phyloP scores from a whole-genome alignment of 208 protist species.

The Acanthamoeba castellanii region DNA sequence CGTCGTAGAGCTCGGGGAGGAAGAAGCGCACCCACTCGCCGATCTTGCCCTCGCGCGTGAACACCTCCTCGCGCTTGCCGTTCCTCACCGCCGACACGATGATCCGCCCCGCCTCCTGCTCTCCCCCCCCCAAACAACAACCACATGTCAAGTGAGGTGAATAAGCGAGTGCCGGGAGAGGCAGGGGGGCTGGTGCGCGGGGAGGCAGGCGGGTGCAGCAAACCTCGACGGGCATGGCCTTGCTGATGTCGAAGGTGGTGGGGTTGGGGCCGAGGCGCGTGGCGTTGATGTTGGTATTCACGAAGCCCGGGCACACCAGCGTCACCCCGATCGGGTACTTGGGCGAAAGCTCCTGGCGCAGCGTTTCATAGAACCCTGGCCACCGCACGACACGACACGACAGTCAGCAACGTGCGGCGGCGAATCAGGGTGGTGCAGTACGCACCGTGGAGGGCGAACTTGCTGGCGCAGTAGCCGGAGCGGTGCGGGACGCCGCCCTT shows the following conservation, averaged over 20 bases:
- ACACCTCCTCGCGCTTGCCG: slow-evolving; percentile 23
- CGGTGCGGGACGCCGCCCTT: slow-evolving; percentile 19
- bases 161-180: too few relatives aligned
- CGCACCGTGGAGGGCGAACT: slow-evolving; percentile 54
- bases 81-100: slow-evolving; percentile 10
- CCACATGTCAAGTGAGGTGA: too few relatives aligned
- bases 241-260: slow-evolving; percentile 1
- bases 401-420: too few relatives aligned
- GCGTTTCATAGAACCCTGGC: slow-evolving; percentile 17
- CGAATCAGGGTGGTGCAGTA: not conserved
- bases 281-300: slow-evolving; percentile 66
- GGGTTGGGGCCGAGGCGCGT: slow-evolving; percentile 8
- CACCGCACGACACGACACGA: too few relatives aligned
- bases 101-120: slow-evolving; percentile 9
- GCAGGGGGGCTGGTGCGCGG: too few relatives aligned
- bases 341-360: slow-evolving; percentile 25
- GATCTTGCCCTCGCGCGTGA: slow-evolving; percentile 16
- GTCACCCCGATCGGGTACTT: slow-evolving; percentile 26
- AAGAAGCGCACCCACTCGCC: slow-evolving; percentile 42
- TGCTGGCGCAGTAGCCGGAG: slow-evolving; percentile 50
- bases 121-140: too few relatives aligned
- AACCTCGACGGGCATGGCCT: slow-evolving; percentile 62
- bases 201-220: not conserved
- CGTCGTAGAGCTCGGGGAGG: slow-evolving; percentile 57
- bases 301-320: slow-evolving; percentile 54